These are phyloP conservation scores for Scytalidium lignicola DNA, from an alignment of 2,329 filamentous ascomycete genomes.

Conservation along the genomic window DNA sequence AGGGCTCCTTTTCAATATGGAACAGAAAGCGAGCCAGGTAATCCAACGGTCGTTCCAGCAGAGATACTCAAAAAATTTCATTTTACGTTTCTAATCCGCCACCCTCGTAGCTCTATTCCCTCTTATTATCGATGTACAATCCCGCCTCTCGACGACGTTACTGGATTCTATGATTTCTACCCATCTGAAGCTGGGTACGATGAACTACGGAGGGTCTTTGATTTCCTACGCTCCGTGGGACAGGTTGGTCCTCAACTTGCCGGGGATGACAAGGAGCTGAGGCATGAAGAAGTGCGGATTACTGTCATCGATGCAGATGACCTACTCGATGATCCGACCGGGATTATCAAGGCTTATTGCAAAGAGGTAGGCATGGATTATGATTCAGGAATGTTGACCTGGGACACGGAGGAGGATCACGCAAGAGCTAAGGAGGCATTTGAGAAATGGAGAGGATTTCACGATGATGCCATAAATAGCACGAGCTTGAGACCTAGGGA, in stretches of 20 bases:
- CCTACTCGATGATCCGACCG: constrained; percentile 76
- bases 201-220: constrained; percentile 81
- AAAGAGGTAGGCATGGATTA: constrained; percentile 75
- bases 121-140: constrained; percentile 94
- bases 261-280: constrained; percentile 28
- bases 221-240: constrained; percentile 67
- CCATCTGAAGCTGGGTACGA: constrained; percentile 84
- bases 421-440: constrained; percentile 67
- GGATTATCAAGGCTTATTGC: constrained; percentile 75
- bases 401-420: constrained; percentile 73
- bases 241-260: constrained; percentile 66
- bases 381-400: constrained; percentile 71
- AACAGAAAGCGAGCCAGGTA: constrained; percentile 57
- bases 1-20: constrained; percentile 51
- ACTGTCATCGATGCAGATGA: constrained; percentile 94
- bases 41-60: constrained; percentile 80
- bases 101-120: constrained; percentile 86
- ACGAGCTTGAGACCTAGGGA: constrained; percentile 67
- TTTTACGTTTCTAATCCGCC: constrained; percentile 94
- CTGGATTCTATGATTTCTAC: constrained; percentile 83
- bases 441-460: constrained; percentile 96
- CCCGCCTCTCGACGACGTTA: constrained; percentile 75
- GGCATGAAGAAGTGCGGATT: constrained; percentile 50
- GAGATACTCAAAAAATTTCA: constrained; percentile 75
- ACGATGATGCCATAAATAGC: constrained; percentile 88